These are phyloP conservation scores for Candida maesae DNA, from an alignment of 805 yeast species.

Conservation along the genomic window DNA sequence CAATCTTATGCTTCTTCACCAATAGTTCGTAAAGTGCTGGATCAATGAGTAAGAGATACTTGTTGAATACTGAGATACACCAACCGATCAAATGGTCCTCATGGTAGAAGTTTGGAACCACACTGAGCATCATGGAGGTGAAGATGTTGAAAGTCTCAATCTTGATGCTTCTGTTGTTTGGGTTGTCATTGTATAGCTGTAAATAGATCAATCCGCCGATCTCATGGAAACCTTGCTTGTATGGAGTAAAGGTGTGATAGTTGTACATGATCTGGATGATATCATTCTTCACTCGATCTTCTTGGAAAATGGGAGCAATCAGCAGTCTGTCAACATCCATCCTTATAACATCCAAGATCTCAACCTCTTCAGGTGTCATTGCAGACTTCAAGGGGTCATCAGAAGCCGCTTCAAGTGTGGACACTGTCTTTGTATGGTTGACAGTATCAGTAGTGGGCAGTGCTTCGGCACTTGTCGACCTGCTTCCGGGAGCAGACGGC, in stretches of 20 bases:
- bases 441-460: too few relatives aligned
- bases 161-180: conserved; percentile 13
- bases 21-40: conserved; percentile 43
- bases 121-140: conserved; percentile 39
- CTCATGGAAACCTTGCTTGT: conserved; percentile 53
- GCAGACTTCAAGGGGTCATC: conserved; percentile 10
- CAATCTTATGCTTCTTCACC: conserved; percentile 40
- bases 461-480: too few relatives aligned
- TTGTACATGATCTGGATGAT: conserved; percentile 25
- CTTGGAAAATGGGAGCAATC: conserved; percentile 24
- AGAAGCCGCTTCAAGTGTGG: conserved; percentile 1
- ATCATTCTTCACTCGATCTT: conserved; percentile 14
- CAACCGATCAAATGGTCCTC: conserved; percentile 40
- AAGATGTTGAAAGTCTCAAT: conserved; percentile 43
- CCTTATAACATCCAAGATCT: conserved; percentile 22
- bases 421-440: conserved; percentile 6
- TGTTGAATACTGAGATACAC: conserved; percentile 40
- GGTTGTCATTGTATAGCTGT: conserved; percentile 36
- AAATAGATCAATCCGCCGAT: conserved; percentile 44
- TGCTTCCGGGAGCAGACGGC: conserved; percentile 9
- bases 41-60: conserved; percentile 41
- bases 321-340: conserved; percentile 27
- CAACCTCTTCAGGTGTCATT: conserved; percentile 5
- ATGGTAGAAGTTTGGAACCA: conserved; percentile 41
- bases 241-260: conserved; percentile 26